Evolutionary conservation across 371 early-diverging fungal genomes (phyloP).

Genomic region (Nematocida sp.): DNA sequence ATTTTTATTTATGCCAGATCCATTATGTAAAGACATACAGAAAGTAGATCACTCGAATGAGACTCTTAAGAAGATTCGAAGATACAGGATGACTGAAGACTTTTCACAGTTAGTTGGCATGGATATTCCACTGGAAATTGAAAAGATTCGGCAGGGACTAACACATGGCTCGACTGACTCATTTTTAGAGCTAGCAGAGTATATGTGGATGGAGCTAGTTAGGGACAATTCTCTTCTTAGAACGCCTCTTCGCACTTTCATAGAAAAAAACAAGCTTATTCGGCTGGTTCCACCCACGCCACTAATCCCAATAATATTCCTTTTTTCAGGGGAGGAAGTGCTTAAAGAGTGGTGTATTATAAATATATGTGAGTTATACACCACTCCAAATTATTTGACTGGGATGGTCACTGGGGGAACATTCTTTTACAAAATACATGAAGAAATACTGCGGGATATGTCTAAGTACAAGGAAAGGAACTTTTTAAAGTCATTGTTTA

Average conservation of each 20-base stretch:
- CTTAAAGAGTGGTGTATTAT: constrained; percentile 40
- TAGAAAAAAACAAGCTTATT: constrained; percentile 16
- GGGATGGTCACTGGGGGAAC: constrained; percentile 4
- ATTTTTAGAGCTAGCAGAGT: constrained; percentile 10
- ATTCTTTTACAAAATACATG: constrained; percentile 36
- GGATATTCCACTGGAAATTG: constrained; percentile 5
- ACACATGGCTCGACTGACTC: constrained; percentile 11
- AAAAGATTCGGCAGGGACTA: constrained; percentile 2
- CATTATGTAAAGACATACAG: constrained; percentile 18
- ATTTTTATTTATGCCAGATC: constrained; percentile 36
- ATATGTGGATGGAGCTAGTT: constrained; percentile 41
- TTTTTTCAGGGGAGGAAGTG: constrained; percentile 22
- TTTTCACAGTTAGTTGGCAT: constrained; percentile 9
- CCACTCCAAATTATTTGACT: not conserved
- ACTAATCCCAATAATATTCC: constrained; percentile 26
- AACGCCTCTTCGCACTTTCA: constrained; percentile 26
- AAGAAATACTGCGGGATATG: not conserved
- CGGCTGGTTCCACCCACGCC: constrained; percentile 12
- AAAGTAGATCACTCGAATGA: constrained; percentile 18
- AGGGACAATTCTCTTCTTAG: constrained; percentile 8
- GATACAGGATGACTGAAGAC: constrained; percentile 20
- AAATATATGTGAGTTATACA: constrained; percentile 36
- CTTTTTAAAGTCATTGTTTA: constrained; percentile 36
- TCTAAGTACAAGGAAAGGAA: constrained; percentile 13
- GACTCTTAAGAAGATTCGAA: constrained; percentile 22